These are phyloP conservation scores for Primulina huaijiensis DNA, from an alignment of 257 asterid genomes.

Conservation along the genomic window DNA sequence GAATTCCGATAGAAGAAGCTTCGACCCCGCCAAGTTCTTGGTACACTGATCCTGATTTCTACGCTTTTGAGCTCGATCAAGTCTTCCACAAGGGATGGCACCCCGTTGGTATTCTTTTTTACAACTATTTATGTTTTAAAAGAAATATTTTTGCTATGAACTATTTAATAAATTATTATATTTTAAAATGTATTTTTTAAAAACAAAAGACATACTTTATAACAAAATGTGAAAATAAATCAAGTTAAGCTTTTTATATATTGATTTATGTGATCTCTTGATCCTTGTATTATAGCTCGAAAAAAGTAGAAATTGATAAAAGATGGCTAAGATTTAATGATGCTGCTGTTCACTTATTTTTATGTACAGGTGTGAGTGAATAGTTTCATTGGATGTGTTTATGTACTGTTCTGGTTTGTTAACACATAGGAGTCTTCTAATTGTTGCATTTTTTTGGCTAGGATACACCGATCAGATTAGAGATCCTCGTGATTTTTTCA, in stretches of 20 bases:
- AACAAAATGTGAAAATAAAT: too few relatives aligned
- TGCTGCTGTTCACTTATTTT: too few relatives aligned
- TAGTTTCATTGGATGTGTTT: not conserved
- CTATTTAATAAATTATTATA: too few relatives aligned
- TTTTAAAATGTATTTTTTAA: too few relatives aligned
- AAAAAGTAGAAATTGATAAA: too few relatives aligned
- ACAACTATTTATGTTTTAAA: not conserved
- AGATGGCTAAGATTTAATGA: too few relatives aligned
- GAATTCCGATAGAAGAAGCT: conserved; percentile 66
- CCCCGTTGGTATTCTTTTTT: conserved; percentile 45
- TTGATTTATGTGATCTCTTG: too few relatives aligned
- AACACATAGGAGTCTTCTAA: not conserved
- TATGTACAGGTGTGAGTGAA: too few relatives aligned
- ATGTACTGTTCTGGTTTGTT: not conserved
- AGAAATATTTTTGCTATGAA: too few relatives aligned
- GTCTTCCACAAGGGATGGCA: conserved; percentile 82
- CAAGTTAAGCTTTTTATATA: too few relatives aligned
- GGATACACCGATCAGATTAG: conserved; percentile 67
- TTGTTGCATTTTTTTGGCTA: conserved; percentile 20
- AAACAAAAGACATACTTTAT: too few relatives aligned
- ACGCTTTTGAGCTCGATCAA: conserved; percentile 51
- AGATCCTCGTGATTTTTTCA: conserved; percentile 62
- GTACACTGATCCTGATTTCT: conserved; percentile 70
- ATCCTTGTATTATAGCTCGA: too few relatives aligned
- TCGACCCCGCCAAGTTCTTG: conserved; percentile 77